Evolutionary conservation across 2,329 filamentous ascomycete species (phyloP), one percentile per base, ranked within the genome.

Genomic region (Claviceps digitariae): DNA sequence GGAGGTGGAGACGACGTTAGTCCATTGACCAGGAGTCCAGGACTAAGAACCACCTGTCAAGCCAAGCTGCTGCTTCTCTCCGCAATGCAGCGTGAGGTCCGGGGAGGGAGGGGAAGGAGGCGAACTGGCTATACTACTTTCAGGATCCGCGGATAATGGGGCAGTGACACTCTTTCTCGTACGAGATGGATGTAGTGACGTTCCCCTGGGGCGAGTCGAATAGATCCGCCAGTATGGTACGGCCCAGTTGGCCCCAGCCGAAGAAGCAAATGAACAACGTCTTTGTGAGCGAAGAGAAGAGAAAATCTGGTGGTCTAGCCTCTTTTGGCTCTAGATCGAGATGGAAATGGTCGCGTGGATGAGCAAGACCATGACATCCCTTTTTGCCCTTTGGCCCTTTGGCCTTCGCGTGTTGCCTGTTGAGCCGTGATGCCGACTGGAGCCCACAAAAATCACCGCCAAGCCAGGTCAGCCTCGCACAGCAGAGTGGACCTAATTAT

Each of bases 361-460:
- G 21, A 38, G 15, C 8, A 48, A 52, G 15, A 52, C 50, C 43
- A 25, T 21, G 41, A 29, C 6, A n/a, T n/a, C n/a, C n/a, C n/a
- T n/a, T n/a, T n/a, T 13, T 3, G 41, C n/a, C 29, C 20, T 47
- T 21, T 41, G 21, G 17, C 31, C 40, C 12, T 21, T 21, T 20
- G 38, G 10, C 21, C 7, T 46, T 46, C 25, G 44, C 23, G 47
- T 46, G 43, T 50, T 46, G 41, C 47, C 29, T 40, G 45, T 45
- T 50, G 48, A 50, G 47, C 48, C 52, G 52, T 40, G 40, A 36
- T 50, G 52, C 52, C 52, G 52, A 53, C 21, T 15, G 21, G 43
- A 23, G 31, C 46, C 52, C 52, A 49, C 45, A 49, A 49, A 38
- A 38, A 20, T 12, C n/a, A 48, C 21, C 47, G 31, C 47, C 36